These are phyloP conservation scores for Aurifilum marmelostoma DNA, from an alignment of 2,329 filamentous ascomycete species.

Conservation along the genomic window DNA sequence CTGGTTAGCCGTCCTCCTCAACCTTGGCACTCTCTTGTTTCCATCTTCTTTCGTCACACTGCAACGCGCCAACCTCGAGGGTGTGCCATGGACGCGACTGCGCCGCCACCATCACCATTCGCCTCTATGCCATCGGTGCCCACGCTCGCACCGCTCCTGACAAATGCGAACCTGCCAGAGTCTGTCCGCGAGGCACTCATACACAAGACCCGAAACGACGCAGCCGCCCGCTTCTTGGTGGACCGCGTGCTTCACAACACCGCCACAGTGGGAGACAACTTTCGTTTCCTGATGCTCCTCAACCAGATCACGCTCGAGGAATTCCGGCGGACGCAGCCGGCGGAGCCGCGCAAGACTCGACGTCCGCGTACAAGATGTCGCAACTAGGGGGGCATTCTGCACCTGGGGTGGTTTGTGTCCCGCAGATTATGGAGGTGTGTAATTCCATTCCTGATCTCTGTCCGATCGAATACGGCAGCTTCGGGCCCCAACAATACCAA, in stretches of 20 bases:
- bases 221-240: constrained; percentile 1
- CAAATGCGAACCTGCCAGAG: constrained; percentile 2
- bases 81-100: constrained; percentile 18
- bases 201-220: constrained; percentile 7
- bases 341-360: constrained; percentile 9
- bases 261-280: not conserved
- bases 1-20: not conserved
- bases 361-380: constrained; percentile 22
- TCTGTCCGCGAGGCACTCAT: not conserved
- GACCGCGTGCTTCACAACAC: constrained; percentile 3
- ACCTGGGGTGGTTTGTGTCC: constrained; percentile 35
- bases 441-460: constrained; percentile 24
- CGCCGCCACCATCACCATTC: not conserved
- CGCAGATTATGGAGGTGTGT: constrained; percentile 44
- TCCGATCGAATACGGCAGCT: not conserved
- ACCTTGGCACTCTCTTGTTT: not conserved
- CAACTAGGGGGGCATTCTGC: constrained; percentile 15
- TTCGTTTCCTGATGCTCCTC: constrained; percentile 8
- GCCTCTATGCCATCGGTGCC: not conserved
- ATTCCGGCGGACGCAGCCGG: not conserved
- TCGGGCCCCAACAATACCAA: not conserved
- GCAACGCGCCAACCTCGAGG: not conserved
- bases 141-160: constrained; percentile 3
- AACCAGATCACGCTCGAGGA: constrained; percentile 19
- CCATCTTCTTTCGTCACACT: not conserved